A percentile compares a stretch with the other conserved stretches of the same genome.
Conservation (phyloP, 257 asterid species). For the Coffea canephora region DNA sequence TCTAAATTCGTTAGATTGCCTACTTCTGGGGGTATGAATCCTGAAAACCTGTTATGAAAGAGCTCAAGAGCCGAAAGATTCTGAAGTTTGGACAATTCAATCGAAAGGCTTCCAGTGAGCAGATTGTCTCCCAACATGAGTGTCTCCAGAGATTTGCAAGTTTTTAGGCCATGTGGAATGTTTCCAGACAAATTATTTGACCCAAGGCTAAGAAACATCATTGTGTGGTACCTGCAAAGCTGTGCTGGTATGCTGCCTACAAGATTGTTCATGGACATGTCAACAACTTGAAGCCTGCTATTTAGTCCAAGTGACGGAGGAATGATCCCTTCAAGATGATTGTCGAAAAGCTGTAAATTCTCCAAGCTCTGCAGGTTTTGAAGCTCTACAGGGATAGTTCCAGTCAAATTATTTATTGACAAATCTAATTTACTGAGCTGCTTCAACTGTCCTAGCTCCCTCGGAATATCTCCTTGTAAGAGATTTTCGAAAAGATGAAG, state of each 20-base stretch:
- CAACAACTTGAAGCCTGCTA: conserved; percentile 60
- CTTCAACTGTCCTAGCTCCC: conserved; percentile 54
- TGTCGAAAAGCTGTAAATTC: conserved; percentile 70
- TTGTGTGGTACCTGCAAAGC: conserved; percentile 51
- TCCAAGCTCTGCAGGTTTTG: conserved; percentile 57
- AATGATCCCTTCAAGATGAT: conserved; percentile 59
- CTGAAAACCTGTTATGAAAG: conserved; percentile 61
- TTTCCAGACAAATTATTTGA: conserved; percentile 68
- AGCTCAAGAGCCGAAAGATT: conserved; percentile 87
- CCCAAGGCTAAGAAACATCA: conserved; percentile 71
- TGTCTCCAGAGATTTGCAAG: conserved; percentile 70
- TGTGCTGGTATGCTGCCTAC: conserved; percentile 65
- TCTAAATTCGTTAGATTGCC: conserved; percentile 60
- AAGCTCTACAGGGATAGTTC: conserved; percentile 61
- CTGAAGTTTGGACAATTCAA: conserved; percentile 56
- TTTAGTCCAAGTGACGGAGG: conserved; percentile 62
- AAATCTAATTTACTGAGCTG: conserved; percentile 52
- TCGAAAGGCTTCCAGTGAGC: conserved; percentile 71
- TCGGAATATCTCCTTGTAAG: conserved; percentile 60
- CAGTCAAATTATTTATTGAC: conserved; percentile 73
- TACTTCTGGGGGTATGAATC: conserved; percentile 59
- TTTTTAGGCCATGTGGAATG: conserved; percentile 69
- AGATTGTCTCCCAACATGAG: conserved; percentile 81
- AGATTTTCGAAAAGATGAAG: conserved; percentile 77
- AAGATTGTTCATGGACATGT: conserved; percentile 70